A percentile compares a stretch with the other conserved stretches of the same genome.
These are phyloP conservation scores for Wilcoxina mikolae DNA, from an alignment of 495 filamentous ascomycete species.

Conservation along the genomic window DNA sequence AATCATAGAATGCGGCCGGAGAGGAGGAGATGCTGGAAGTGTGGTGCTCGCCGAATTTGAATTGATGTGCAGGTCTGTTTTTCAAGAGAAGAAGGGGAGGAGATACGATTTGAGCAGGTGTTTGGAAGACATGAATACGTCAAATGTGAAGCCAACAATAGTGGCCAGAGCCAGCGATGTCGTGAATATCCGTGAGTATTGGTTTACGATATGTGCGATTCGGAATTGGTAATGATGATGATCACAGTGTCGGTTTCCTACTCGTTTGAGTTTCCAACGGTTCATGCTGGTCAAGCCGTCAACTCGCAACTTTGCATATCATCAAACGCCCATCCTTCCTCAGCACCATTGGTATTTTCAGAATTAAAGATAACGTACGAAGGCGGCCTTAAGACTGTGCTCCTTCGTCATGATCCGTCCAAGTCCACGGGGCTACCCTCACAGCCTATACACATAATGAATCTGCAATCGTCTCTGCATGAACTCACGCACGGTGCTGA, in stretches of 20 bases:
- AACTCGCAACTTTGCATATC: conserved; percentile 56
- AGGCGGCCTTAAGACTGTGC: conserved; percentile 49
- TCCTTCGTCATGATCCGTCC: conserved; percentile 31
- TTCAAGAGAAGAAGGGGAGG: conserved; percentile 46
- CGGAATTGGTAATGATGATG: background rate
- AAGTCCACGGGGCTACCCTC: background rate
- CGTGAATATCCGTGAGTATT: conserved; percentile 48
- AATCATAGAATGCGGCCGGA: conserved; percentile 55
- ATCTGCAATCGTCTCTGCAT: conserved; percentile 17
- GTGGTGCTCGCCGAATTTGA: conserved; percentile 75
- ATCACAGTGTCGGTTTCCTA: conserved; percentile 49
- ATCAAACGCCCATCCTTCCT: conserved; percentile 50
- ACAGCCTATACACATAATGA: conserved; percentile 12
- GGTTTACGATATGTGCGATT: background rate
- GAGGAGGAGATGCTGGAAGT: conserved; percentile 46
- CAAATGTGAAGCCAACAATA: conserved; percentile 46
- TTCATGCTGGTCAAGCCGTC: conserved; percentile 68
- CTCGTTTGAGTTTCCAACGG: conserved; percentile 56
- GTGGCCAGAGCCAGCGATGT: conserved; percentile 52
- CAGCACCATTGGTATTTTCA: conserved; percentile 49
- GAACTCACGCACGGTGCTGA: conserved; percentile 13
- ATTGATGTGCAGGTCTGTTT: conserved; percentile 47
- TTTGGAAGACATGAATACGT: conserved; percentile 40
- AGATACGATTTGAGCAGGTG: conserved; percentile 60
- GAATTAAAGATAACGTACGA: conserved; percentile 52